These are phyloP conservation scores for Panellus pusillus DNA, from an alignment of 768 basidiomycete species.

Conservation along the genomic window DNA sequence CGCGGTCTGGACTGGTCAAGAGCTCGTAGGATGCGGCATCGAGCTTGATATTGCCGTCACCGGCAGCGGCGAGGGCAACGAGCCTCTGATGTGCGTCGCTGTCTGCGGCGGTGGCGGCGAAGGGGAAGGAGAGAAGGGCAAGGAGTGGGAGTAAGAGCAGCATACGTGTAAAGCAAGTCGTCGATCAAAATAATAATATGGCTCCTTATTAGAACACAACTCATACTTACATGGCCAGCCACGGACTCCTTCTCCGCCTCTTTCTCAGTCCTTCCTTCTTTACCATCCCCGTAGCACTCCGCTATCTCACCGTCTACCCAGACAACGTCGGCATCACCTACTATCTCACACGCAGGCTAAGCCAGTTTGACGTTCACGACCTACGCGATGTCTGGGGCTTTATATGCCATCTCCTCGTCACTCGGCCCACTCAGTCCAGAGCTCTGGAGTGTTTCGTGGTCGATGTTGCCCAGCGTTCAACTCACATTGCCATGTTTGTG, in stretches of 20 bases:
- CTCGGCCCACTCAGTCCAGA: conserved; percentile 85
- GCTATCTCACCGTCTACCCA: conserved; percentile 78
- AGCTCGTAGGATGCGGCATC: conserved; percentile 76
- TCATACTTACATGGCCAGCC: conserved; percentile 57
- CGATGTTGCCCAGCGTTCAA: conserved; percentile 84
- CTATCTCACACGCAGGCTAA: conserved; percentile 78
- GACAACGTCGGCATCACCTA: conserved; percentile 93
- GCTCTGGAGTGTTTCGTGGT: conserved; percentile 95
- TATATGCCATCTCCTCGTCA: conserved; percentile 92
- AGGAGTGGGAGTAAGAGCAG: conserved; percentile 28
- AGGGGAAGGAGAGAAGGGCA: conserved; percentile 29
- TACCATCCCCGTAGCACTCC: conserved; percentile 89
- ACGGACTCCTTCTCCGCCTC: conserved; percentile 86
- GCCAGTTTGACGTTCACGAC: conserved; percentile 64
- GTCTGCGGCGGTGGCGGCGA: conserved; percentile 32
- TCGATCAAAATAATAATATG: conserved; percentile 23
- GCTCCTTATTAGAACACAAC: background rate
- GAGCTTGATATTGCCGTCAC: conserved; percentile 81
- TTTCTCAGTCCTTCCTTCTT: conserved; percentile 93
- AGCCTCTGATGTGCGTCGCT: conserved; percentile 54
- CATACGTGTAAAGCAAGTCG: conserved; percentile 31
- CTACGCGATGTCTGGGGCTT: conserved; percentile 88
- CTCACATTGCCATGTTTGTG: conserved; percentile 94
- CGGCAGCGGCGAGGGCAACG: conserved; percentile 62
- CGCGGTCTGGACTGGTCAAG: conserved; percentile 69